Conservation (phyloP, 257 asterid species). For the Agastache rugosa region DNA sequence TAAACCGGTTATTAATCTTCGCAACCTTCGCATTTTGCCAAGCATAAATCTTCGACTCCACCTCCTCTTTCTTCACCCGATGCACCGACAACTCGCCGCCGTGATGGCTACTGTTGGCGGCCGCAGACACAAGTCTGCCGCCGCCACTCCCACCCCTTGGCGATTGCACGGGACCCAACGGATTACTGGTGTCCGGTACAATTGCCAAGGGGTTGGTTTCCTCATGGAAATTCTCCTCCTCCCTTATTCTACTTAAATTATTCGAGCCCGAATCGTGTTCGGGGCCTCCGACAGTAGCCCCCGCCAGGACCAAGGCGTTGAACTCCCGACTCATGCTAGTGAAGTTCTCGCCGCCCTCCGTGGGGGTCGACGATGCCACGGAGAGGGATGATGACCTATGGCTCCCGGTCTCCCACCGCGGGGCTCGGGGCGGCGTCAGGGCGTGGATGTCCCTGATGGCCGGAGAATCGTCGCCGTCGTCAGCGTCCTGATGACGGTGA, state of each 20-base stretch:
- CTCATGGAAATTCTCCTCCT: conserved; percentile 51
- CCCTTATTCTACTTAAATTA: conserved; percentile 59
- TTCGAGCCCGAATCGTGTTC: conserved; percentile 45
- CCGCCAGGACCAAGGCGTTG: conserved; percentile 73
- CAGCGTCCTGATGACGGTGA: conserved; percentile 4
- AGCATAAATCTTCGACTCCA: conserved; percentile 81
- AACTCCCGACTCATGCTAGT: conserved; percentile 80
- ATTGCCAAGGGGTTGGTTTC: conserved; percentile 82
- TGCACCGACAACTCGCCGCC: conserved; percentile 52
- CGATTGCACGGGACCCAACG: conserved; percentile 41
- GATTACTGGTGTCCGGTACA: conserved; percentile 56
- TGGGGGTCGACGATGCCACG: conserved; percentile 42
- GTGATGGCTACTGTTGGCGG: background rate
- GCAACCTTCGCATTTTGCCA: conserved; percentile 88
- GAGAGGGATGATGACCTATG: conserved; percentile 62
- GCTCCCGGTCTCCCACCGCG: conserved; percentile 59
- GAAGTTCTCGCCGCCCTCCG: conserved; percentile 61
- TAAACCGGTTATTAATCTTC: conserved; percentile 83
- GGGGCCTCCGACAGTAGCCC: conserved; percentile 50
- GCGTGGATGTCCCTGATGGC: conserved; percentile 80
- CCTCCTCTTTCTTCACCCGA: conserved; percentile 87
- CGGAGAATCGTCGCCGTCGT: conserved; percentile 37
- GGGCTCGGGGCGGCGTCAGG: conserved; percentile 63
- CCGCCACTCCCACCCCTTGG: conserved; percentile 40
- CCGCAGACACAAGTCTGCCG: background rate